Base-by-base conservation (phyloP, 257 asterid species). In the Marsdenia floribunda region DNA sequence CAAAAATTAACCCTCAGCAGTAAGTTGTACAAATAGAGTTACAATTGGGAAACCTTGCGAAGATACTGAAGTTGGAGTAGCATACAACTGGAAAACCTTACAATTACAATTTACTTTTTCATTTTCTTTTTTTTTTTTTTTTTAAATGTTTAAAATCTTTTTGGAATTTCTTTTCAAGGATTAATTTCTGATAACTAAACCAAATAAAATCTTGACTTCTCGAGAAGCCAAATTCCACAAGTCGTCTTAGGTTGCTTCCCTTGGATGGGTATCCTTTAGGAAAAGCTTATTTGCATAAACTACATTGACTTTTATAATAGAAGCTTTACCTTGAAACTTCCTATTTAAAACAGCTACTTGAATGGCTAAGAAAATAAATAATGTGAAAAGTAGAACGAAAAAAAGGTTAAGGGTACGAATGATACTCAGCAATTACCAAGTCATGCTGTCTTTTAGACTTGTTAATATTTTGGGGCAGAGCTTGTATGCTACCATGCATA, bases 361-460 rank as follows among this genome's bases (percentile, higher is more conserved):
- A n/a, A n/a, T n/a, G n/a, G n/a, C n/a, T n/a, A n/a, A n/a, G n/a
- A n/a, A n/a, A n/a, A n/a, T n/a, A n/a, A n/a, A n/a, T n/a, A n/a
- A n/a, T n/a, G n/a, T n/a, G n/a, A n/a, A n/a, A n/a, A n/a, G n/a
- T n/a, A n/a, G n/a, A n/a, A n/a, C n/a, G n/a, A n/a, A n/a, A n/a
- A 77, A 59, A 18, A 16, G 18, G 21, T 3, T 37, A 22, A 60
- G 19, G 70, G 44, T 3, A 63, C 40, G 50, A 72, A 26, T 54
- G 63, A 73, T 70, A 81, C 97, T 90, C 98, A 82, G 96, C 97
- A 58, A 91, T 88, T 68, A 93, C 97, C 74, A 91, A 83, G 69
- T 93, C 90, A 50, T 93, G 97, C 80, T 77, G 80, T 80, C 97
- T 84, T 72, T 92, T 94, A 24, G 95, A 82, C 86, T 93, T 91